Percentiles rank a stretch among this genome's conserved stretches.
Evolutionary conservation across 495 filamentous ascomycete species (phyloP).

Genomic region (Parathielavia hyrcaniae): DNA sequence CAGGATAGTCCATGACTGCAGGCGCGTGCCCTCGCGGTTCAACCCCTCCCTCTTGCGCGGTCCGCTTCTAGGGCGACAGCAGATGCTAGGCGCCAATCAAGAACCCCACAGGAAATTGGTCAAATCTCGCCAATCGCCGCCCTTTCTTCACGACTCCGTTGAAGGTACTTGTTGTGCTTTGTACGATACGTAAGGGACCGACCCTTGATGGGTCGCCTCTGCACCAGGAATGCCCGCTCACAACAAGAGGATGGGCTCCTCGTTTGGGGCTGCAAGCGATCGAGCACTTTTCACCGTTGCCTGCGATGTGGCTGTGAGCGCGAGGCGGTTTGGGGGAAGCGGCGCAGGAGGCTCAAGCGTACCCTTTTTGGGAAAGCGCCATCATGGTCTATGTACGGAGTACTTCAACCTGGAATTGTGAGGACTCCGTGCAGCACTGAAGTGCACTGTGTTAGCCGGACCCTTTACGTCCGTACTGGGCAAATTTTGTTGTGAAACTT

Average conservation of each 20-base stretch:
- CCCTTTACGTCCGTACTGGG: neutral
- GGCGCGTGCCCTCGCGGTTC: constrained; percentile 3
- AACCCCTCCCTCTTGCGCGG: constrained; percentile 11
- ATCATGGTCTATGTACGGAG: too few species aligned
- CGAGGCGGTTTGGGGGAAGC: neutral
- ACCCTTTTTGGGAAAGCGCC: constrained; percentile 11
- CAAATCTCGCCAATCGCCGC: constrained; percentile 23
- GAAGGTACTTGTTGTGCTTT: too few species aligned
- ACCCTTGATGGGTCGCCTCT: too few species aligned
- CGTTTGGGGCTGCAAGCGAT: neutral
- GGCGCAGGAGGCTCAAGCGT: constrained; percentile 14
- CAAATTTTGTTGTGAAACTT: constrained; percentile 11
- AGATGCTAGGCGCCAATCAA: constrained; percentile 21
- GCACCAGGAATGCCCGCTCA: neutral
- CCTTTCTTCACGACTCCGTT: neutral
- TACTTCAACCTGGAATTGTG: too few species aligned
- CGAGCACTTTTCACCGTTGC: neutral
- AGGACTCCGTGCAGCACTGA: too few species aligned
- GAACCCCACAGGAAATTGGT: constrained; percentile 20
- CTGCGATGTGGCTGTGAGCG: neutral
- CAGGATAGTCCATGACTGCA: constrained; percentile 9
- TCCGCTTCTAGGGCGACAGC: neutral
- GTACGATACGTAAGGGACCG: too few species aligned
- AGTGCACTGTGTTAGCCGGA: too few species aligned
- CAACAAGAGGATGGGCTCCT: too few species aligned